A percentile compares a stretch with the other conserved stretches of the same genome.
These are phyloP conservation scores for Phytophthora meadii DNA, from an alignment of 352 stramenopile genomes.

Conservation along the genomic window DNA sequence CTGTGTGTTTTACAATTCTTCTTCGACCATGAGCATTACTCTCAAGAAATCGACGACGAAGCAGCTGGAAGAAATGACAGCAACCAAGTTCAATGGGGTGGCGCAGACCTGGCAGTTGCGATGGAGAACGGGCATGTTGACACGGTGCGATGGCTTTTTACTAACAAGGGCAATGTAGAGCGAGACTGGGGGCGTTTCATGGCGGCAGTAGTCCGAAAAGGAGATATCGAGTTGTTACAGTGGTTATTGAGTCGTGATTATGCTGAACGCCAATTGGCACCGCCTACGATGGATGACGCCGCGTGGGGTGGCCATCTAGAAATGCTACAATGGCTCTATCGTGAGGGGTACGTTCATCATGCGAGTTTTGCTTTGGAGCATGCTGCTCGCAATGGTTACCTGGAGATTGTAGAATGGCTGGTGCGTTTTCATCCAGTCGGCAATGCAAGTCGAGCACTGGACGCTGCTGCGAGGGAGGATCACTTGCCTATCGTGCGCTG, in stretches of 20 bases:
- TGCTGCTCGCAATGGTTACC: slow-evolving; percentile 40
- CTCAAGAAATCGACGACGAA: slow-evolving; percentile 6
- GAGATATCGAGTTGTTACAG: slow-evolving; percentile 31
- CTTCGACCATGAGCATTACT: slow-evolving; percentile 8
- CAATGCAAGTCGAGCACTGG: slow-evolving; percentile 39
- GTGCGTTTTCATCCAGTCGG: slow-evolving; percentile 34
- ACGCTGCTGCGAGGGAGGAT: slow-evolving; percentile 34
- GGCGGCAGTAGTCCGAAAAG: slow-evolving; percentile 16
- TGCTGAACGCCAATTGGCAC: slow-evolving; percentile 26
- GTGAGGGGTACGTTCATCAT: slow-evolving; percentile 35
- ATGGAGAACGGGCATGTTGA: slow-evolving; percentile 28
- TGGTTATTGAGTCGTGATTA: slow-evolving; percentile 38
- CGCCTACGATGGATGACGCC: slow-evolving; percentile 40
- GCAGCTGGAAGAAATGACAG: slow-evolving; percentile 3
- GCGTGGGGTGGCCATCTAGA: slow-evolving; percentile 31
- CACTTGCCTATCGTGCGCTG: slow-evolving; percentile 29
- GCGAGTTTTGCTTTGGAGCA: slow-evolving; percentile 39
- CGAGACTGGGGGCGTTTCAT: slow-evolving; percentile 38
- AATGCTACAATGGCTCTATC: slow-evolving; percentile 37
- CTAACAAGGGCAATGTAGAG: slow-evolving; percentile 28
- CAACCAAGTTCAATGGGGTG: slow-evolving; percentile 34
- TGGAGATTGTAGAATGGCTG: slow-evolving; percentile 50
- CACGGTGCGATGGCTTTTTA: slow-evolving; percentile 32
- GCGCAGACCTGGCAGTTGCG: slow-evolving; percentile 33
- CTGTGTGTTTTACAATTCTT: slow-evolving; percentile 25